Evolutionary conservation across 352 stramenopile genomes (phyloP), one percentile per base, ranked within the genome.

Genomic region (Phytophthora sojae): DNA sequence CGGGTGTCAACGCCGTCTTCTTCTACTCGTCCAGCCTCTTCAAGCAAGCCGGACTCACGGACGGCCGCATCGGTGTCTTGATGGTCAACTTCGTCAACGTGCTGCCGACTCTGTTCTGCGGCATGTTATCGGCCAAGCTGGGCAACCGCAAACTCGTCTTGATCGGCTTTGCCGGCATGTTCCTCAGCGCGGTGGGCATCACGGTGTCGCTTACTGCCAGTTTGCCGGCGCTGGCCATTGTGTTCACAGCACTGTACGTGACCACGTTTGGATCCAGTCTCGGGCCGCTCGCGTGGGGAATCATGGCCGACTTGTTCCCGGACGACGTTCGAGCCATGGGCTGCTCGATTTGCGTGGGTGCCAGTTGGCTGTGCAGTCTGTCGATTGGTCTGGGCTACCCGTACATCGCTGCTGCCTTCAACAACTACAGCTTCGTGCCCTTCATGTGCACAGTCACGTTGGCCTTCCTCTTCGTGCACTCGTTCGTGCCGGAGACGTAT

Each of bases 11-110:
- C 55, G 86, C 81, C 35, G 79, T 92, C 11, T 92, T 91, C 64
- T 85, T 89, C 58, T 93, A 93, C 66, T 92, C 86, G 25, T 89
- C 80, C 17, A 67, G 67, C 3, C 72, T 92, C 17, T 93, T 92
- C 58, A 85, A 78, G 26, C 66, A 83, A 30, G 83, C 83, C 7
- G 85, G 85, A 6, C 79, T 93, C 44, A 55, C 67, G 0, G 86
- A 92, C 55, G 71, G 75, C 45, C 86, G 86, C 39, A 56, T 91
- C 19, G 86, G 83, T 52, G 88, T 76, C 17, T 23, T 90, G 23
- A 76, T 85, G 21, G 73, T 93, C 60, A 83, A 86, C 54, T 71
- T 81, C 25, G 77, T 91, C 26, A 89, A 89, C 56, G 52, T 92
- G 5, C 26, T 91, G 8, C 80, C 83, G 12, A 84, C 83, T 0